Evolutionary conservation across 139 green algal species (phyloP), one percentile per base, ranked within the genome.

Genomic region (Microglena sp.): DNA sequence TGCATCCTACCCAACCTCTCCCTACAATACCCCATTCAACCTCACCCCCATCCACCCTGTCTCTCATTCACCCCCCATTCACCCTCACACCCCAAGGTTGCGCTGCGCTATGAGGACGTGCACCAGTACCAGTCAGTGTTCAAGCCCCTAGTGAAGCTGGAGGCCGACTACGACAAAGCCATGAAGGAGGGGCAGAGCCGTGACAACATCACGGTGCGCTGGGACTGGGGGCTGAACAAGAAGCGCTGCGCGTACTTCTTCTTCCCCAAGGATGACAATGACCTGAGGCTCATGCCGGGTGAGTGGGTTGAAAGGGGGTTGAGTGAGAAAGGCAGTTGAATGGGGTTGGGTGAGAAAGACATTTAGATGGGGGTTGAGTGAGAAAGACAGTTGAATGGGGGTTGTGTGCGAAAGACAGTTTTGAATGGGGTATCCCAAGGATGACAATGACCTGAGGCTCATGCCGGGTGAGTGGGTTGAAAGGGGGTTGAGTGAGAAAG

Each of bases 161-260:
- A 99, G 67, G 93, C 92, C 3, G 90, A 97, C 27, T 94, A 98
- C 64, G 93, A 99, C 70, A 62, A 64, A 18, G 50, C 71, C 29
- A 90, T 90, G 55, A 95, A 95, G 70, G 91, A 97, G 67, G 75
- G 62, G 2, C 91, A 98, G 83, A 73, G 67, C 24, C 82, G 86
- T 11, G 85, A 95, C 33, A 84, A 87, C 62, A 90, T 98, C 55
- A 83, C 66, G 0, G 81, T 99, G 57, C 82, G 89, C 32, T 99
- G 93, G 93, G 89, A 95, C 44, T 71, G 86, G 58, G 90, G 82
- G 6, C 82, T 97, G 54, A 98, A 98, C 82, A 90, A 89, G 71
- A 89, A 89, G 55, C 69, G 76, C 3, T 60, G 97, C 28, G 92
- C 86, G 5, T 89, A 84, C 77, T 98, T 99, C 64, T 84, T 83